Base-by-base conservation (phyloP, 2,329 filamentous ascomycete genomes). In the Fusarium poae region DNA sequence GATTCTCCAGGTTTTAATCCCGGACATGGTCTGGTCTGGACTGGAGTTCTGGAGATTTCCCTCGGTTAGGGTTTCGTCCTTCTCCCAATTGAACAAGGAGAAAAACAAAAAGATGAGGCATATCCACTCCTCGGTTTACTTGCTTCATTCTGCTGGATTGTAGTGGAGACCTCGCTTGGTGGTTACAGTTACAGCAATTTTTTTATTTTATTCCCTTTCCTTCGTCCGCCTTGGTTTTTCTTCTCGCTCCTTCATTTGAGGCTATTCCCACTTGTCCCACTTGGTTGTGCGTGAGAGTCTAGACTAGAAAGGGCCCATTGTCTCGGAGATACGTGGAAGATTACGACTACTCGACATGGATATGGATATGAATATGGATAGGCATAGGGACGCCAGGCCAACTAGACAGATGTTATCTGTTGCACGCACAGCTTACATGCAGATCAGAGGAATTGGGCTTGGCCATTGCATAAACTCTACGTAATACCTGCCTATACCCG, bases 111-210 rank as follows among this genome's bases (percentile, higher is more conserved):
- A 29, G 12, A 39, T 21, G 35, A 30, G 43, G n/a, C 25, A 45
- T 50, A 57, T 34, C 71, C 69, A 72, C 70, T 62, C 60, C 49
- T 52, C 55, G 65, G 50, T 46, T 65, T 62, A 50, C 40, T 48
- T 70, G 49, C 55, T 66, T 60, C 51, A 57, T 56, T 53, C 39
- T 55, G 42, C 44, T 60, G 53, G 32, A 23, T 45, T 30, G 30
- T 42, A n/a, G 50, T 65, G 62, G 62, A 34, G 52, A 45, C 40
- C 35, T 27, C 21, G 29, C 46, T 56, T 49, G 50, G 40, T 61
- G 56, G 34, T 53, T 12, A 30, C 16, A 39, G 27, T 51, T 20
- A 27, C 45, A 34, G 45, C 20, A 49, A 23, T 49, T 27, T 27
- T n/a, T 62, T 58, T 27, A n/a, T 27, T 39, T 15, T 10, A 15